Base-by-base conservation (phyloP, 2,329 filamentous ascomycete species). In the Colletotrichum plurivorum region DNA sequence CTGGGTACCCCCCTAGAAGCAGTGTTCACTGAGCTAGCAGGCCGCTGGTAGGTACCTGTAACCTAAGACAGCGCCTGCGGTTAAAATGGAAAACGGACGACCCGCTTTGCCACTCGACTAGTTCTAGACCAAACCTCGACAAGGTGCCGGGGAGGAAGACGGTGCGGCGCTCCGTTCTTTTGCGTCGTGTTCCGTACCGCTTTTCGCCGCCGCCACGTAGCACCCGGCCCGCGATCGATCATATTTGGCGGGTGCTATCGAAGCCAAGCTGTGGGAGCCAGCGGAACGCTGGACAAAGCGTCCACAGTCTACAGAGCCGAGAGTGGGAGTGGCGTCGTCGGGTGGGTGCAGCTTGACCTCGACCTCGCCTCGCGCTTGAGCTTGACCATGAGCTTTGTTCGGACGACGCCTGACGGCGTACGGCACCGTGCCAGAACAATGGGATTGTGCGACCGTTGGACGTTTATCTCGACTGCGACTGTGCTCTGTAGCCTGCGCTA, bases 201-300 rank as follows among this genome's bases (percentile, higher is more conserved):
- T 55, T 41, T 45, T 66, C 49, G 66, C 66, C 49, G 54, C 53
- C 27, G 61, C 65, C 53, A 53, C 54, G 61, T 59, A 10, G 66
- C 15, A 65, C 13, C 53, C 66, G 66, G 57, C 9, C 53, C 66
- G 66, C 61, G 25, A 69, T 66, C 66, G 61, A 66, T 69, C 66
- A 65, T 69, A 69, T 59, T 51, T 65, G 54, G 54, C 45, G 27
- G n/a, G n/a, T 59, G 41, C 16, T 69, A 69, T 65, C 41, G 18
- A 51, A 59, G 27, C 54, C 48, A 65, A 59, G 62, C 51, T 63
- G 41, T 13, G 16, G 45, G 16, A 18, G 45, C 4, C 5, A n/a
- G 15, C 45, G 36, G 16, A n/a, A 18, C 45, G 36, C 45, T 51
- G 65, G 60, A 64, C 53, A 54, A 67, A 46, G 60, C 65, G 39